These are phyloP conservation scores for Waltergamsia citrina DNA, from an alignment of 2,329 filamentous ascomycete species.

Conservation along the genomic window DNA sequence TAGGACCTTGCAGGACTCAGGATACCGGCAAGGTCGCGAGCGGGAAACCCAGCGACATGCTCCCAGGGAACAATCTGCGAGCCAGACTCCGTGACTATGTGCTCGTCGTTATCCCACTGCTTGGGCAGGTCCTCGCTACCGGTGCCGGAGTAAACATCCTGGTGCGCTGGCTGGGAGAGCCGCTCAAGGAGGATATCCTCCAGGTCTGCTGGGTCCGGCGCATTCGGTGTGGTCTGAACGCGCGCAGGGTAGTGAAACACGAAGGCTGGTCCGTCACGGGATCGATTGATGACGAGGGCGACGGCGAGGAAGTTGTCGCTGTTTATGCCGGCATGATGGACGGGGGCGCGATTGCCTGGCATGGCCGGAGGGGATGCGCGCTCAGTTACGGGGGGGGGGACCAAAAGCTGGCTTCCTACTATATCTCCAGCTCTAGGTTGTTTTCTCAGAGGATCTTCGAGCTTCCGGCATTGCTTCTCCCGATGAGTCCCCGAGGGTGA, in stretches of 20 bases:
- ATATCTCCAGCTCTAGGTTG: too few species aligned
- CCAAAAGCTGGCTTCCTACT: too few species aligned
- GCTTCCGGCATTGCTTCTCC: too few species aligned
- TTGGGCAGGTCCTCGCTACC: conserved; percentile 31
- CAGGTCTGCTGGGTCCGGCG: conserved; percentile 26
- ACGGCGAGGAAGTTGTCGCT: conserved; percentile 56
- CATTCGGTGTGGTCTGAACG: conserved; percentile 18
- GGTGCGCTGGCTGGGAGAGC: conserved; percentile 23
- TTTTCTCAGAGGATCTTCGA: too few species aligned
- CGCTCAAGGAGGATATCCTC: conserved; percentile 43
- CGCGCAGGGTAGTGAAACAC: conserved; percentile 82
- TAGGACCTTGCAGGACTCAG: conserved; percentile 67
- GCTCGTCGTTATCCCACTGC: conserved; percentile 42
- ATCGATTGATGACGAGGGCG: conserved; percentile 64
- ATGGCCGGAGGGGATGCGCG: neutral
- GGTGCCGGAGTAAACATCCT: conserved; percentile 8
- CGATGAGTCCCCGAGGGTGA: too few species aligned
- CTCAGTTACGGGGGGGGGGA: neutral
- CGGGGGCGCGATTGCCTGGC: too few species aligned
- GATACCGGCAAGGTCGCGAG: conserved; percentile 71
- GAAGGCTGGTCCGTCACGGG: conserved; percentile 69
- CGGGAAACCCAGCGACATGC: conserved; percentile 62
- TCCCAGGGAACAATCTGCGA: conserved; percentile 59
- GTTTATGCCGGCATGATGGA: conserved; percentile 31
- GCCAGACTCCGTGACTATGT: conserved; percentile 44